Base-by-base conservation (phyloP, 441 rosid genomes). In the Monsonia emarginata region DNA sequence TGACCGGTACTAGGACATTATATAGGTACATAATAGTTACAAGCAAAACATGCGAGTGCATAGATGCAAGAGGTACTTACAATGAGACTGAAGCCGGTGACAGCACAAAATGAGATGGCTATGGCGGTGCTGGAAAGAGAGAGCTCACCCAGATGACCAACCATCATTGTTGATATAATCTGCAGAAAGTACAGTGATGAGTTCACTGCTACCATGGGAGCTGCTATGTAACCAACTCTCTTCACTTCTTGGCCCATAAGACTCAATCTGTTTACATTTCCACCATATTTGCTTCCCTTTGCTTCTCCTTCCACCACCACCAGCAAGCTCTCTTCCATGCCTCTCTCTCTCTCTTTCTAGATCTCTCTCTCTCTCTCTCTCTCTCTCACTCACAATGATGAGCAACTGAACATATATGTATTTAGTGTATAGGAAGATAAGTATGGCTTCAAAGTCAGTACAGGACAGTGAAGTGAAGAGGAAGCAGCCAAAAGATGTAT, bases 101-200 rank as follows among this genome's bases (percentile, higher is more conserved):
- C 90, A 44, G 77, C 79, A 42, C 81, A 80, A 71, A 87, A 76
- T 42, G 90, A 83, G 68, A 80, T 48, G 1, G 88, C 90, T 42
- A 85, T 79, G 74, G 90, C 84, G 2, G 88, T 75, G 80, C 88
- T 84, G 2, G 93, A 83, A 30, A 87, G 85, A 40, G 7, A 70
- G 44, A 85, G 88, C 79, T 81, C 81, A 7, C 88, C 86, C n/a
- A 82, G 83, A 69, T 84, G 90, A 70, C 93, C 88, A 25, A 80
- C 85, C 90, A 87, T 87, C 86, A 78, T 80, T 4, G 79, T 48
- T 2, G 87, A 76, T 0, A 85, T 56, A 2, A 87, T 78, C 59
- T 82, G 87, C 64, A 87, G 67, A 21, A 84, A 70, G 71, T 77
- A 81, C 71, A 67, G 81, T 0, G 93, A 83, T 0, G 75, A 59